These are phyloP conservation scores for Carpinus viminea DNA, from an alignment of 306 rosid species.

Conservation along the genomic window DNA sequence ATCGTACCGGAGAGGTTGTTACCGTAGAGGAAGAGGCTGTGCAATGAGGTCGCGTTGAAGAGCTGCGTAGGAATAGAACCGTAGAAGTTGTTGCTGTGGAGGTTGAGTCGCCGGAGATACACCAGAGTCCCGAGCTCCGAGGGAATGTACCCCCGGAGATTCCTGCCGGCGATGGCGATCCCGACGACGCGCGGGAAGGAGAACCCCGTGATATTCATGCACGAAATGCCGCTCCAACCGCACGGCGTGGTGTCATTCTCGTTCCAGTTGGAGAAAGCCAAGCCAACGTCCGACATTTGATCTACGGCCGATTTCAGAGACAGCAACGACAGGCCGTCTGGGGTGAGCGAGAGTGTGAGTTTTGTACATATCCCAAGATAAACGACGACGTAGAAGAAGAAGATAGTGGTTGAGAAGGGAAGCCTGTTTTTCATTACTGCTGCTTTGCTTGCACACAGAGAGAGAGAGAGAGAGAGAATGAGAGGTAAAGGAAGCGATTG, in stretches of 20 bases:
- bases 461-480: not conserved
- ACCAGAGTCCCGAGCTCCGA: slow-evolving; percentile 81
- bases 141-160: slow-evolving; percentile 84
- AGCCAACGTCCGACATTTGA: slow-evolving; percentile 23
- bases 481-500: not conserved
- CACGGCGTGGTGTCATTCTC: slow-evolving; percentile 71
- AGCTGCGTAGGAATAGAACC: slow-evolving; percentile 79
- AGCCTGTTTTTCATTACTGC: not conserved
- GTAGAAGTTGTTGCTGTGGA: slow-evolving; percentile 67
- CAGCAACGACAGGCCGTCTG: slow-evolving; percentile 90
- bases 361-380: not conserved
- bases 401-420: not conserved
- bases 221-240: slow-evolving; percentile 83
- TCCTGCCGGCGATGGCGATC: slow-evolving; percentile 62
- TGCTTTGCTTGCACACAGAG: no score
- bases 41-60: slow-evolving; percentile 88
- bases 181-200: slow-evolving; percentile 82
- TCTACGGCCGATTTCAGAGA: slow-evolving; percentile 91
- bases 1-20: slow-evolving; percentile 85
- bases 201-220: slow-evolving; percentile 59
- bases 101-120: slow-evolving; percentile 84
- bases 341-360: slow-evolving; percentile 48
- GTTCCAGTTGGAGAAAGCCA: slow-evolving; percentile 74
- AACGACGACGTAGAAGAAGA: slow-evolving; percentile 17
- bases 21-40: slow-evolving; percentile 73